phyloP scores from a whole-genome alignment of 106 monocot genomes.

The Triglochin maritima region DNA sequence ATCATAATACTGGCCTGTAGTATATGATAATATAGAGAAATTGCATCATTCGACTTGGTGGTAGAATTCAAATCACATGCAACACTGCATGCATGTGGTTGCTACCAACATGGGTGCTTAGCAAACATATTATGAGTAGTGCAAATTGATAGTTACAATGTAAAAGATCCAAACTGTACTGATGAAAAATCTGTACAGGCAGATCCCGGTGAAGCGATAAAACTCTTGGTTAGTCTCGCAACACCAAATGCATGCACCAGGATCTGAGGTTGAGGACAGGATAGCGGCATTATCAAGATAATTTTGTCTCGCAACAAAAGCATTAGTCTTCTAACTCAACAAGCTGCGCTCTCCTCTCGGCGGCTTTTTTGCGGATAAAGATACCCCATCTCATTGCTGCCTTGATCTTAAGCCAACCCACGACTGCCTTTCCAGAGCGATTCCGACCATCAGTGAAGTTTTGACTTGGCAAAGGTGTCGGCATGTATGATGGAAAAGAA shows the following conservation, averaged over 20 bases:
- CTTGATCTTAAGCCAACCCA: conserved; percentile 67
- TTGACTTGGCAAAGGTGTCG: conserved; percentile 31
- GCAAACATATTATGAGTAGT: not conserved
- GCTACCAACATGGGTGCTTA: not conserved
- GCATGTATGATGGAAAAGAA: conserved; percentile 37
- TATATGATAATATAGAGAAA: too few relatives aligned
- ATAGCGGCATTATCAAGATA: not conserved
- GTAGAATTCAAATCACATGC: too few relatives aligned
- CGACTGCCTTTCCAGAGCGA: conserved; percentile 33
- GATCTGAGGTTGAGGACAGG: not conserved
- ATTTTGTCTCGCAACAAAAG: not conserved
- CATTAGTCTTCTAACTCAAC: conserved; percentile 10
- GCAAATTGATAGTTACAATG: not conserved
- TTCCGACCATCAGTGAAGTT: conserved; percentile 21
- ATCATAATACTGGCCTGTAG: too few relatives aligned
- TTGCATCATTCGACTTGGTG: too few relatives aligned
- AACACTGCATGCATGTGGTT: too few relatives aligned
- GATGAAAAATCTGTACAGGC: not conserved
- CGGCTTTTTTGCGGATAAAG: conserved; percentile 30
- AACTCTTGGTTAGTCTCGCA: not conserved
- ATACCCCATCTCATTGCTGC: conserved; percentile 73
- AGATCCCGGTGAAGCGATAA: not conserved
- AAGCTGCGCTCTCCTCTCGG: conserved; percentile 9
- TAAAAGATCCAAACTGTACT: not conserved
- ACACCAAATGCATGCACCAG: not conserved